phyloP scores from a whole-genome alignment of 768 basidiomycete genomes.

The Auriscalpium orientale region DNA sequence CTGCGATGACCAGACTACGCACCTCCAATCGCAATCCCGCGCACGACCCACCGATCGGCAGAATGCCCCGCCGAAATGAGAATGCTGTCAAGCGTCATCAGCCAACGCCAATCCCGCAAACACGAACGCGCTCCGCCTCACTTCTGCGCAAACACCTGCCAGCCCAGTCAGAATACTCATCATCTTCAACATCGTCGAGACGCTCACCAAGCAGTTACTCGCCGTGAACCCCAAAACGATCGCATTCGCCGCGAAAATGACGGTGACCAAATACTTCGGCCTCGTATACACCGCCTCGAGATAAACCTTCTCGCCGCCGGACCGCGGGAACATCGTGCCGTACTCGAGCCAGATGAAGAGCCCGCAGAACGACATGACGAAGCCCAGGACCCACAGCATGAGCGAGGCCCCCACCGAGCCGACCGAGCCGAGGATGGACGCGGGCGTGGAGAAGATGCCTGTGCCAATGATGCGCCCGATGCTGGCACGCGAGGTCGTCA shows the following conservation, averaged over 20 bases:
- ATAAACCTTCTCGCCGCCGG: constrained; percentile 59
- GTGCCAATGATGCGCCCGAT: constrained; percentile 55
- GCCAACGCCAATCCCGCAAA: constrained; percentile 31
- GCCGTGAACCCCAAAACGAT: constrained; percentile 38
- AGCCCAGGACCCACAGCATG: constrained; percentile 59
- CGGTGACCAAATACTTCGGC: constrained; percentile 40
- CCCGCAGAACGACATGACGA: constrained; percentile 49
- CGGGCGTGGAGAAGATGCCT: constrained; percentile 59
- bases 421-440: constrained; percentile 48
- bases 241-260: constrained; percentile 40
- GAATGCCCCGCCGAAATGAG: constrained; percentile 31
- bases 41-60: constrained; percentile 40
- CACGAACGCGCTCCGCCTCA: constrained; percentile 22
- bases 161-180: neutral
- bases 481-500: constrained; percentile 14
- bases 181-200: too few relatives aligned
- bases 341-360: constrained; percentile 59
- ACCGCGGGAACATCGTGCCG: constrained; percentile 56
- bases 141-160: constrained; percentile 26
- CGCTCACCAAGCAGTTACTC: constrained; percentile 42
- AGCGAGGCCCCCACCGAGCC: constrained; percentile 53
- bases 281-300: constrained; percentile 45
- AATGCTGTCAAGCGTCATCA: constrained; percentile 34
- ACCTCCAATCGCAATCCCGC: constrained; percentile 55
- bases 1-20: neutral